Evolutionary conservation across 495 filamentous ascomycete genomes (phyloP).

Genomic region (Lindgomyces ingoldianus): DNA sequence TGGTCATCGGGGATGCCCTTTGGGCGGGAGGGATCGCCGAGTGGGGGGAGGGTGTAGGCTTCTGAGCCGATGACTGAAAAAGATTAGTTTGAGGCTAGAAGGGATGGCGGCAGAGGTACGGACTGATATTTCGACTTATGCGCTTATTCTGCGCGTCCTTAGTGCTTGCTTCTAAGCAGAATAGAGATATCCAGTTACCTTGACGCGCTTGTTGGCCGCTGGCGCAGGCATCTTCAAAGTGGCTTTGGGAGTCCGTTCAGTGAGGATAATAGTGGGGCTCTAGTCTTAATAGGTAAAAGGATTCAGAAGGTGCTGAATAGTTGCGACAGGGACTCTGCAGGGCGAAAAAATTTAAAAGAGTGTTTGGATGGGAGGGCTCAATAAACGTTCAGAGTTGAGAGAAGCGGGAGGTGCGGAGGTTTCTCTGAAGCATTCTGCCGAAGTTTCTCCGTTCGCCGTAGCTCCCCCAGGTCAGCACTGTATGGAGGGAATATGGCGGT

Average conservation of each 20-base stretch:
- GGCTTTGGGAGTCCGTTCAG: background rate
- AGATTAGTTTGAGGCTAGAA: background rate
- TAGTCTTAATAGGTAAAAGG: background rate
- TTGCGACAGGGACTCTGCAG: too few relatives aligned
- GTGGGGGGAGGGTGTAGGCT: conserved; percentile 74
- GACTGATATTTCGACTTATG: conserved; percentile 72
- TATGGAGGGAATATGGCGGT: too few relatives aligned
- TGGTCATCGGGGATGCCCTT: conserved; percentile 67
- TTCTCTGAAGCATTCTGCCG: too few relatives aligned
- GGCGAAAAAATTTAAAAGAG: too few relatives aligned
- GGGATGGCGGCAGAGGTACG: background rate
- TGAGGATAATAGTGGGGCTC: background rate
- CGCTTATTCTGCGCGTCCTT: conserved; percentile 62
- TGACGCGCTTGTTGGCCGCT: conserved; percentile 58
- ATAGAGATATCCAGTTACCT: conserved; percentile 46
- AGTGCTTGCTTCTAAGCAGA: conserved; percentile 13
- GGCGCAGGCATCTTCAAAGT: conserved; percentile 55
- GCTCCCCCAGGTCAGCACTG: too few relatives aligned
- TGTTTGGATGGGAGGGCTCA: too few relatives aligned
- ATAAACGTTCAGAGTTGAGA: too few relatives aligned
- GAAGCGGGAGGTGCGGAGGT: too few relatives aligned
- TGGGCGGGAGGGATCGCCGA: conserved; percentile 69
- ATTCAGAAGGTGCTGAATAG: too few relatives aligned
- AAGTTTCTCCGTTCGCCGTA: too few relatives aligned
- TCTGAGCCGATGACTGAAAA: conserved; percentile 75